Evolutionary conservation across 73 alveolate species (phyloP).

Genomic region (Paramecium caudatum): DNA sequence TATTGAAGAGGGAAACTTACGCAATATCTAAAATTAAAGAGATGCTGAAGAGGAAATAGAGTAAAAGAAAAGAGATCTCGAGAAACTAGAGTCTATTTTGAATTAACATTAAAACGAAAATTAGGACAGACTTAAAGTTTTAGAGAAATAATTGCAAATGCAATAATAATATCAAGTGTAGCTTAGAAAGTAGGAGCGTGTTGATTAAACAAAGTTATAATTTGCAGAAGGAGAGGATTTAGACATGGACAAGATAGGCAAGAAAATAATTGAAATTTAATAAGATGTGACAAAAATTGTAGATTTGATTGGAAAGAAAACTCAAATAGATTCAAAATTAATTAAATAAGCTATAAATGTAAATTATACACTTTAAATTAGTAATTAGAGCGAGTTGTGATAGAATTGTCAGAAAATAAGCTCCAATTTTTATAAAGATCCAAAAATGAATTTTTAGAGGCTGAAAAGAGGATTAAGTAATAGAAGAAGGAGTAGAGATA

Average conservation of each 20-base stretch:
- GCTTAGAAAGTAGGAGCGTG: not conserved
- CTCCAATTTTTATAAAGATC: not conserved
- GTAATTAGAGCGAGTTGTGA: slow-evolving; percentile 31
- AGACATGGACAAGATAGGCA: slow-evolving; percentile 55
- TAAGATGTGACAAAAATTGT: slow-evolving; percentile 17
- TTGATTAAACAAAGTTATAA: slow-evolving; percentile 41
- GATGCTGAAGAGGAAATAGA: slow-evolving; percentile 53
- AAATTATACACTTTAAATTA: not conserved
- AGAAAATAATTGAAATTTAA: slow-evolving; percentile 33
- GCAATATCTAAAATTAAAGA: slow-evolving; percentile 44
- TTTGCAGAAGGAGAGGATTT: slow-evolving; percentile 64
- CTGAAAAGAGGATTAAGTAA: not conserved
- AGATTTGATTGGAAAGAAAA: not conserved
- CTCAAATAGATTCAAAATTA: not conserved
- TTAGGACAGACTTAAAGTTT: not conserved
- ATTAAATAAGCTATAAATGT: slow-evolving; percentile 51
- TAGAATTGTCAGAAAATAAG: not conserved
- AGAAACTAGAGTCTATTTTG: not conserved
- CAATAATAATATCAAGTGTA: not conserved
- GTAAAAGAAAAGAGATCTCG: slow-evolving; percentile 28
- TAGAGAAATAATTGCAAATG: not conserved
- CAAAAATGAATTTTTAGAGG: slow-evolving; percentile 33
- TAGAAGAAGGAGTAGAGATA: not conserved
- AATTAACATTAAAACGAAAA: not conserved
- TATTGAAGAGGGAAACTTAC: slow-evolving; percentile 55